These are phyloP conservation scores for Teratosphaeria zuluensis DNA, from an alignment of 2,329 filamentous ascomycete species.

Conservation along the genomic window DNA sequence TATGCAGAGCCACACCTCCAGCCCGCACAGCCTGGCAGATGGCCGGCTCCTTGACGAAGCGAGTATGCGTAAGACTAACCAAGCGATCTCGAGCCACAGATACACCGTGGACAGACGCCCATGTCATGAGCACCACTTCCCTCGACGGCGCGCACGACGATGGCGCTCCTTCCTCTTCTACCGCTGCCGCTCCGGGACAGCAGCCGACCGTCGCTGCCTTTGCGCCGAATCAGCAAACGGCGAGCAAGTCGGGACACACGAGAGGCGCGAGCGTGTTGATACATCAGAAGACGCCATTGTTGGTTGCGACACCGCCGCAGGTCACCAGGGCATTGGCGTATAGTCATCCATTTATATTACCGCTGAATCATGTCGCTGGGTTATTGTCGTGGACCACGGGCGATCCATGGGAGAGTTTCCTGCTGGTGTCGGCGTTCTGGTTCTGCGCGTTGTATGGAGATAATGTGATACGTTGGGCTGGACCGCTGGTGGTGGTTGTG, in stretches of 20 bases:
- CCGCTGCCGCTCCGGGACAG: conserved; percentile 1
- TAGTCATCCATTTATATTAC: conserved; percentile 86
- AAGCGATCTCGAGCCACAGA: conserved; percentile 13
- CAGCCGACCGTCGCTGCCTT: conserved; percentile 78
- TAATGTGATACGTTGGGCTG: conserved; percentile 66
- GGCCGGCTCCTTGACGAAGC: background rate
- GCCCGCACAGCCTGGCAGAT: background rate
- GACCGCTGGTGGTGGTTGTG: conserved; percentile 71
- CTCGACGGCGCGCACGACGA: conserved; percentile 16
- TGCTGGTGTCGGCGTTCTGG: conserved; percentile 81
- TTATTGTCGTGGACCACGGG: conserved; percentile 87
- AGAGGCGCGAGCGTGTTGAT: conserved; percentile 57
- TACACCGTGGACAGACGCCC: conserved; percentile 44
- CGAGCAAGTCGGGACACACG: conserved; percentile 3
- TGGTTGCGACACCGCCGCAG: conserved; percentile 88
- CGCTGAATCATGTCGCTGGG: conserved; percentile 75
- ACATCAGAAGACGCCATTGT: conserved; percentile 87
- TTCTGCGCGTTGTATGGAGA: conserved; percentile 77
- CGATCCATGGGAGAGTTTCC: conserved; percentile 94
- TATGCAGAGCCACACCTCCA: conserved; percentile 5
- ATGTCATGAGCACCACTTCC: conserved; percentile 25
- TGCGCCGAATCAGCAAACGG: conserved; percentile 66
- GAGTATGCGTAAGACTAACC: background rate
- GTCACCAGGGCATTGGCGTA: conserved; percentile 91
- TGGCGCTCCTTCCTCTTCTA: background rate